Base-by-base conservation (phyloP, 805 yeast species). In the Candida caryicola region DNA sequence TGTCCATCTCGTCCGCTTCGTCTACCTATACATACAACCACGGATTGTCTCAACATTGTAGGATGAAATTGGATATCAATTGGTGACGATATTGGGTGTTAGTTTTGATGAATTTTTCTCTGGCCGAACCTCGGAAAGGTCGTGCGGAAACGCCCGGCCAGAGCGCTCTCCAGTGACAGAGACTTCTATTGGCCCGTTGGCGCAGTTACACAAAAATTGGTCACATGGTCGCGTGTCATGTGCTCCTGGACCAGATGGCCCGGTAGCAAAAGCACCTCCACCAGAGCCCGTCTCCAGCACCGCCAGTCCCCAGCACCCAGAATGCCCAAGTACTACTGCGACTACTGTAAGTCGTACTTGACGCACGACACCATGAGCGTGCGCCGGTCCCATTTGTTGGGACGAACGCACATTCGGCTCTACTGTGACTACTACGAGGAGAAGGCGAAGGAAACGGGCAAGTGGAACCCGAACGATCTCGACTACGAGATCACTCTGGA, bases 331-430 rank as follows among this genome's bases (percentile, higher is more conserved):
- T 85, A 81, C 58, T 84, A 82, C 62, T 88, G 96, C 60, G 93
- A 84, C 49, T 88, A 87, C 57, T 88, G 96, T 57, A 79, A 79
- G 54, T 78, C 88, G 14, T 82, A 83, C 51, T 65, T 89, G 41
- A 88, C 96, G 1, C 96, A 88, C 57, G 95, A 87, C 60, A 83
- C 93, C n/a, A 68, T 79, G 50, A 83, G 93, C 63, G 96, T 88
- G 38, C 64, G 95, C 16, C 82, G 83, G 52, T 80, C 88, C 29
- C 96, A 88, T 60, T 59, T 85, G 29, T 66, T 74, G 28, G 96
- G 96, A 7, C 78, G 76, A 50, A 82, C 85, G 58, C 96, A 88
- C 59, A 67, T 85, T 30, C 73, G 76, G 43, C 70, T 75, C 37
- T 85, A 83, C 35, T 79, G 88, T 42, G 84, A 82, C 40, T 87